Percentiles rank a stretch among this genome's conserved stretches.
phyloP scores from a whole-genome alignment of 2,329 filamentous ascomycete genomes.

The Colletotrichum lupini region DNA sequence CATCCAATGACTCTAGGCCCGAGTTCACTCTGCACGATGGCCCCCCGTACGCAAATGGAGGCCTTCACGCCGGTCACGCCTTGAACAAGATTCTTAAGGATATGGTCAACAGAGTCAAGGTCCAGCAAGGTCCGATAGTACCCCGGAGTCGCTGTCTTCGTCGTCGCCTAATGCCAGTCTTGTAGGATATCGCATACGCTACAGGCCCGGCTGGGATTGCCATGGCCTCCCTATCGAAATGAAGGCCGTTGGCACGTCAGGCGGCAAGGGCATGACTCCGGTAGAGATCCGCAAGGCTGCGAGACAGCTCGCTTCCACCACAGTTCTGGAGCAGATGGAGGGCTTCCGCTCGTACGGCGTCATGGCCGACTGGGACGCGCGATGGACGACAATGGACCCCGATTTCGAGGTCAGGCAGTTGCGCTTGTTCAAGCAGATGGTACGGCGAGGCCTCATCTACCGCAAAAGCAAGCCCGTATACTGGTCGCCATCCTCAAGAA shows the following conservation, averaged over 20 bases:
- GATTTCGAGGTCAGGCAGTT: constrained; percentile 81
- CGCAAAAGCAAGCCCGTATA: constrained; percentile 85
- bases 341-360: constrained; percentile 79
- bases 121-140: constrained; percentile 69
- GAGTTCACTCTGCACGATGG: constrained; percentile 92
- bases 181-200: constrained; percentile 75
- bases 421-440: constrained; percentile 79
- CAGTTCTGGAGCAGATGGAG: constrained; percentile 78
- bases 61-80: constrained; percentile 91
- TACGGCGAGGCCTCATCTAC: constrained; percentile 79
- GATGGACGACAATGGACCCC: constrained; percentile 83
- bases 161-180: not conserved
- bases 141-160: not conserved
- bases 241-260: constrained; percentile 79
- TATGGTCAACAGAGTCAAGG: constrained; percentile 84
- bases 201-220: constrained; percentile 96
- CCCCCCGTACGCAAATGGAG: constrained; percentile 95
- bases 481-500: constrained; percentile 84
- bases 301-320: constrained; percentile 72
- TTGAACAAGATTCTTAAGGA: constrained; percentile 98
- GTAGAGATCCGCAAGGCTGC: constrained; percentile 74
- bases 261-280: constrained; percentile 57
- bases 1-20: constrained; percentile 62
- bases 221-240: constrained; percentile 97
- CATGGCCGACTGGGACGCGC: constrained; percentile 83